Evolutionary conservation across 371 early-diverging fungal species (phyloP).

Genomic region (Mucor circinelloides): DNA sequence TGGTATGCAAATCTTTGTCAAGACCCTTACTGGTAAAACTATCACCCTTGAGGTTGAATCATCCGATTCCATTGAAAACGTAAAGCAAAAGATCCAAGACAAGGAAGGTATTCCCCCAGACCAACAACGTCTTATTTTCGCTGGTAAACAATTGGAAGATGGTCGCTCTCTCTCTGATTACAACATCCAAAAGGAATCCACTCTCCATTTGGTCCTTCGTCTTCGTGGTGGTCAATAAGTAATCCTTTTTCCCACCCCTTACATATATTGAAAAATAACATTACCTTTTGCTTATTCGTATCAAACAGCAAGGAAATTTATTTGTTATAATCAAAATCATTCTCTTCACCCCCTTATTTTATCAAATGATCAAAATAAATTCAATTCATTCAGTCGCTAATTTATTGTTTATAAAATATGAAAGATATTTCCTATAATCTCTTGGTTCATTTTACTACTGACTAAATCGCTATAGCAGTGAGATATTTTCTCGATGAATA

Average conservation of each 20-base stretch:
- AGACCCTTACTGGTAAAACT: constrained; percentile 83
- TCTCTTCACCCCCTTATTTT: neutral
- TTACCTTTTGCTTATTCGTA: constrained; percentile 79
- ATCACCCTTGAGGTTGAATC: constrained; percentile 94
- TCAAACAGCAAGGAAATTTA: constrained; percentile 82
- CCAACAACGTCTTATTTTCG: too few species aligned
- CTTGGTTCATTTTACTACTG: too few species aligned
- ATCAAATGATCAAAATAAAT: constrained; percentile 1
- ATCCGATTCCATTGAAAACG: constrained; percentile 94
- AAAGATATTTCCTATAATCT: too few species aligned
- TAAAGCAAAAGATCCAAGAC: constrained; percentile 80
- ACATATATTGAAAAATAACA: constrained; percentile 93
- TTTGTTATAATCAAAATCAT: neutral
- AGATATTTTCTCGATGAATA: too few species aligned
- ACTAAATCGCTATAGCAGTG: too few species aligned
- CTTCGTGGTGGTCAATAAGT: constrained; percentile 52
- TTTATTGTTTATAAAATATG: neutral
- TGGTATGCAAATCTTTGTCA: constrained; percentile 80
- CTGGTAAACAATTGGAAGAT: constrained; percentile 27
- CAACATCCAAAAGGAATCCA: constrained; percentile 29
- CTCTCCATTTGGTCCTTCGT: constrained; percentile 27
- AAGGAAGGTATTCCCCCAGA: constrained; percentile 20
- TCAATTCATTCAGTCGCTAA: neutral
- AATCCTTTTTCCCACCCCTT: constrained; percentile 45
- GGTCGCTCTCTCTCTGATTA: constrained; percentile 25